A percentile compares a stretch with the other conserved stretches of the same genome.
phyloP scores from a whole-genome alignment of 345 rosid species.

The Microthlaspi erraticum region DNA sequence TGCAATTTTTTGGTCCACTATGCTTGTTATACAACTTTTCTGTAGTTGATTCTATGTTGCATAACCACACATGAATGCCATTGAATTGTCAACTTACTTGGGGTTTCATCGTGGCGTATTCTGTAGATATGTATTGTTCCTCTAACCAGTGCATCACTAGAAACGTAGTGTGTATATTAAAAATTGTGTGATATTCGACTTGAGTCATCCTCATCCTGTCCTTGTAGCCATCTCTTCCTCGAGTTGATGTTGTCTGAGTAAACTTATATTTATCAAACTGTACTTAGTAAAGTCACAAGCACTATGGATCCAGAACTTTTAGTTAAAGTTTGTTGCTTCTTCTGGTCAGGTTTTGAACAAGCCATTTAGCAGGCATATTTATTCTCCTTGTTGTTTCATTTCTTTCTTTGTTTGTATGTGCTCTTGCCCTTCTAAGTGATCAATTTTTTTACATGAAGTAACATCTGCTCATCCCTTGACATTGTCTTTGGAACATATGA shows the following conservation, averaged over 20 bases:
- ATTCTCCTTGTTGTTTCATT: not conserved
- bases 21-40: constrained; percentile 2
- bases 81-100: not conserved
- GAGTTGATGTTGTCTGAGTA: constrained; percentile 1
- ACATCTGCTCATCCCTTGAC: constrained; percentile 13
- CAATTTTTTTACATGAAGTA: constrained; percentile 9
- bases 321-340: not conserved
- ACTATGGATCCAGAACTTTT: constrained; percentile 1
- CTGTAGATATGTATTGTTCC: not conserved
- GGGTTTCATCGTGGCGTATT: not conserved
- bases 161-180: not conserved
- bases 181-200: not conserved
- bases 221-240: constrained; percentile 7
- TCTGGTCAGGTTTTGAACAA: not conserved
- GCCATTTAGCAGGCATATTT: constrained; percentile 1
- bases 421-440: constrained; percentile 1
- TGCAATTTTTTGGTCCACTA: not conserved
- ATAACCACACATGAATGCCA: not conserved
- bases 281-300: not conserved
- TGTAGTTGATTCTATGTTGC: constrained; percentile 13
- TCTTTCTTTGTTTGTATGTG: constrained; percentile 7
- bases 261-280: not conserved
- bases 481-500: constrained; percentile 3
- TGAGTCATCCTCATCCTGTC: constrained; percentile 6
- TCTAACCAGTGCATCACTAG: not conserved